phyloP scores from a whole-genome alignment of 2,329 filamentous ascomycete genomes.

The Dichotomopilus funicola region DNA sequence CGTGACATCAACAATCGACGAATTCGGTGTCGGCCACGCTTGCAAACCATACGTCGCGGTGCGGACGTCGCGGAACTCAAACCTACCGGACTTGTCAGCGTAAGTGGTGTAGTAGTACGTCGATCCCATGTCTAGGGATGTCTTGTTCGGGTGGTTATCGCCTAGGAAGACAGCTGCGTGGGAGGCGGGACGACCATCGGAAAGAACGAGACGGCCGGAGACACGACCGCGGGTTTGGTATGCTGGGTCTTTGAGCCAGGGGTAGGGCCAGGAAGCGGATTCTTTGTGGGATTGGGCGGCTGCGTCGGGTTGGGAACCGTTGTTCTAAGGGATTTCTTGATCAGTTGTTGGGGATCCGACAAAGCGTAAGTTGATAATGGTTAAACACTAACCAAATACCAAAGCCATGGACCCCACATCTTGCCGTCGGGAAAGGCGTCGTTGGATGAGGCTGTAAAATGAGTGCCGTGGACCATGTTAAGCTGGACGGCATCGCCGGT shows the following conservation, averaged over 20 bases:
- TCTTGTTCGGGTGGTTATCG: neutral
- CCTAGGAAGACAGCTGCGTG: neutral
- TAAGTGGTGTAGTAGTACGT: neutral
- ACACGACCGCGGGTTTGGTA: neutral
- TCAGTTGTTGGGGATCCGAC: too few species aligned
- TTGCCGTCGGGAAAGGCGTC: slow-evolving; percentile 1
- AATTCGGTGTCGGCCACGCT: neutral
- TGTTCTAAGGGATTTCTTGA: too few species aligned
- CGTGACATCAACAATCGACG: neutral
- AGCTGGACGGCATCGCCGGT: neutral
- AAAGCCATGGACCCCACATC: neutral
- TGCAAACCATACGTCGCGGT: neutral
- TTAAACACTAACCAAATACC: neutral
- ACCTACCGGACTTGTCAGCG: neutral
- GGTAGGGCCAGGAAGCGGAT: neutral
- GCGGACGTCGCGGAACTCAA: neutral
- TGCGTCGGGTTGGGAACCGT: neutral
- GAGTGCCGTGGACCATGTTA: slow-evolving; percentile 1
- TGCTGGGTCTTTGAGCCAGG: neutral
- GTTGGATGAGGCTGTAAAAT: neutral
- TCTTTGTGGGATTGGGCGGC: neutral
- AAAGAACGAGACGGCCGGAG: neutral
- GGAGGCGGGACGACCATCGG: neutral
- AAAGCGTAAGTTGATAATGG: neutral
- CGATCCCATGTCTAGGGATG: neutral